These are phyloP conservation scores for Coemansia sp. DNA, from an alignment of 192 early-diverging fungal genomes.

Conservation along the genomic window DNA sequence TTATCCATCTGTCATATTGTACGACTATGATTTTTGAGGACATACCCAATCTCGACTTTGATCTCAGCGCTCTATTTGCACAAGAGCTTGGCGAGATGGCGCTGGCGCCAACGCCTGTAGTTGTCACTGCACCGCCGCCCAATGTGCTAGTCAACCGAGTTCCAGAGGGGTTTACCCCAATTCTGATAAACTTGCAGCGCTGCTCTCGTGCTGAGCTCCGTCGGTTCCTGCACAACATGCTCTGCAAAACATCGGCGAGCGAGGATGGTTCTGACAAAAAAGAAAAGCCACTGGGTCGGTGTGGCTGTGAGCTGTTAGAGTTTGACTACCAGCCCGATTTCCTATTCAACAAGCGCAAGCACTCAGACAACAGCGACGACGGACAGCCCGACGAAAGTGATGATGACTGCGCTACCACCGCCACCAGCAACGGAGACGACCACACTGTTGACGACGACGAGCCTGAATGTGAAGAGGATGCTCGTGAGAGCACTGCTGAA, in stretches of 20 bases:
- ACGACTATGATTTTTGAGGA: constrained; percentile 25
- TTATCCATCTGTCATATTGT: neutral
- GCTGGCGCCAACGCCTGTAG: constrained; percentile 30
- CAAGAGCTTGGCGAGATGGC: constrained; percentile 39
- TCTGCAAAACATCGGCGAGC: constrained; percentile 16
- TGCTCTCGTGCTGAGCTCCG: constrained; percentile 42
- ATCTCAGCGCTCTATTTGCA: constrained; percentile 27
- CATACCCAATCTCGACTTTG: constrained; percentile 26
- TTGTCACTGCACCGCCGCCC: constrained; percentile 17
- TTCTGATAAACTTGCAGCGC: constrained; percentile 41
- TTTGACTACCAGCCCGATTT: constrained; percentile 53
- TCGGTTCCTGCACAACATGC: constrained; percentile 38
- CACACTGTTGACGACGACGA: constrained; percentile 4
- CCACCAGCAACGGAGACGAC: neutral
- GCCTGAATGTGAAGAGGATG: neutral
- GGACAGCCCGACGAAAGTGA: constrained; percentile 9
- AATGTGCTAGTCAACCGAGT: constrained; percentile 45
- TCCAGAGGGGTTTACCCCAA: constrained; percentile 39
- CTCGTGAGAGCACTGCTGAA: neutral
- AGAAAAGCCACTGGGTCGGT: constrained; percentile 27
- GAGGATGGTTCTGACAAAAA: constrained; percentile 1
- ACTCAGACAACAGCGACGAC: constrained; percentile 8
- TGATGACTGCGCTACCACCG: neutral
- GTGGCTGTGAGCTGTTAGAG: constrained; percentile 47
- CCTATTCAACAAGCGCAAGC: constrained; percentile 40